Conservation (phyloP, 2,329 filamentous ascomycete species). For the Penicillium fuscoglaucum region DNA sequence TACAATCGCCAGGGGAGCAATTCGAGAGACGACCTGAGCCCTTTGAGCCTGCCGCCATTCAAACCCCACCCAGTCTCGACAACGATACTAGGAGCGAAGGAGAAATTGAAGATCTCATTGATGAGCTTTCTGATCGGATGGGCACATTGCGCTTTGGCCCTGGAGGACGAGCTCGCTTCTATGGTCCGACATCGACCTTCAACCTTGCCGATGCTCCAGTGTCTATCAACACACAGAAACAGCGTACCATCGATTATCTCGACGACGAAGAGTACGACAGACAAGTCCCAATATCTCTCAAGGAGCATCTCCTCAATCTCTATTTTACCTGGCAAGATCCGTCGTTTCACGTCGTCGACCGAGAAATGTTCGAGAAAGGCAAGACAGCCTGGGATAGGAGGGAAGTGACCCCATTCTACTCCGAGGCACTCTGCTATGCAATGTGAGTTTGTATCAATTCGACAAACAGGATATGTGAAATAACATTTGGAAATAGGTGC, state of each 20-base stretch:
- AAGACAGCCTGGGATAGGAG: conserved; percentile 16
- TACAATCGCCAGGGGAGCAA: too few relatives aligned
- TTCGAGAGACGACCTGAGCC: not conserved
- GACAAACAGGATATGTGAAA: not conserved
- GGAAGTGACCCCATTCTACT: conserved; percentile 26
- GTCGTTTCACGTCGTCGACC: conserved; percentile 39
- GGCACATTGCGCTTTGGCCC: conserved; percentile 35
- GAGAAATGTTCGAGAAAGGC: conserved; percentile 24
- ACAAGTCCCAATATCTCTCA: conserved; percentile 30
- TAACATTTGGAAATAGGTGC: conserved; percentile 23
- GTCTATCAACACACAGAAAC: too few relatives aligned
- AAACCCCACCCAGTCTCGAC: conserved; percentile 6
- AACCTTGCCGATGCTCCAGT: too few relatives aligned
- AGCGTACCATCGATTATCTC: not conserved
- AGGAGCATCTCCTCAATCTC: conserved; percentile 39
- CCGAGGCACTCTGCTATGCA: conserved; percentile 28
- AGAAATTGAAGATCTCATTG: conserved; percentile 30
- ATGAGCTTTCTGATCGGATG: conserved; percentile 35
- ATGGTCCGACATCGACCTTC: conserved; percentile 29
- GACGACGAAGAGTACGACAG: conserved; percentile 28
- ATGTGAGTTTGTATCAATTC: conserved; percentile 20
- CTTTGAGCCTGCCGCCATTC: not conserved
- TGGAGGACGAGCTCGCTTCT: conserved; percentile 37
- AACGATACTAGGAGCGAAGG: conserved; percentile 2
- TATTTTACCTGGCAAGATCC: conserved; percentile 47